These are phyloP conservation scores for Aegilops umbellulata DNA, from an alignment of 176 grass and related monocot genomes.

Conservation along the genomic window DNA sequence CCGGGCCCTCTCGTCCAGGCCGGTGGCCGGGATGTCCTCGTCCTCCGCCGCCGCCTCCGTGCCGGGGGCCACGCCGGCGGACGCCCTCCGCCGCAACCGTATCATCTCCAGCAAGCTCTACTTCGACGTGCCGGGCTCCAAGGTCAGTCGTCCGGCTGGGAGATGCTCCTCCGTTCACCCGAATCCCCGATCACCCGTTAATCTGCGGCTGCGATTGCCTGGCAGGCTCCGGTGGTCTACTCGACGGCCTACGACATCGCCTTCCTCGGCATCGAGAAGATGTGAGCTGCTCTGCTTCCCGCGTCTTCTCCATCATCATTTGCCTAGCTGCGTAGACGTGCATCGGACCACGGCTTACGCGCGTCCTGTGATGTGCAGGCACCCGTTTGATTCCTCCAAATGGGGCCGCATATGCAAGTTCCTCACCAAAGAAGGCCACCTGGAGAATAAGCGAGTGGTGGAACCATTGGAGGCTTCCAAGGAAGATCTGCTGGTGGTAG, in stretches of 20 bases:
- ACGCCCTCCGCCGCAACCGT: conserved; percentile 47
- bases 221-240: conserved; percentile 73
- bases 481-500: conserved; percentile 89
- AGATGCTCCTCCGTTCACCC: neutral
- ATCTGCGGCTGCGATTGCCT: neutral
- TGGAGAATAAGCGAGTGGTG: conserved; percentile 55
- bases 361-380: conserved; percentile 39
- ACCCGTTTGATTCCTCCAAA: conserved; percentile 98
- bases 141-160: conserved; percentile 33
- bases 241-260: conserved; percentile 80
- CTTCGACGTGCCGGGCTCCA: conserved; percentile 71
- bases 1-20: neutral
- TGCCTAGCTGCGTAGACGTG: neutral
- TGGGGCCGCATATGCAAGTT: conserved; percentile 76
- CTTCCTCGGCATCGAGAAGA: conserved; percentile 84
- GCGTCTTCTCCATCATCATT: neutral
- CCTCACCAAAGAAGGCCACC: conserved; percentile 62
- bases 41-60: conserved; percentile 6
- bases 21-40: conserved; percentile 46
- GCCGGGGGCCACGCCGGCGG: neutral
- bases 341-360: neutral
- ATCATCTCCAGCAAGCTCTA: conserved; percentile 97
- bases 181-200: neutral
- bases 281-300: conserved; percentile 45
- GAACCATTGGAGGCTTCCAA: conserved; percentile 83